Conservation (phyloP, 768 basidiomycete genomes). For the Cystofilobasidium macerans region DNA sequence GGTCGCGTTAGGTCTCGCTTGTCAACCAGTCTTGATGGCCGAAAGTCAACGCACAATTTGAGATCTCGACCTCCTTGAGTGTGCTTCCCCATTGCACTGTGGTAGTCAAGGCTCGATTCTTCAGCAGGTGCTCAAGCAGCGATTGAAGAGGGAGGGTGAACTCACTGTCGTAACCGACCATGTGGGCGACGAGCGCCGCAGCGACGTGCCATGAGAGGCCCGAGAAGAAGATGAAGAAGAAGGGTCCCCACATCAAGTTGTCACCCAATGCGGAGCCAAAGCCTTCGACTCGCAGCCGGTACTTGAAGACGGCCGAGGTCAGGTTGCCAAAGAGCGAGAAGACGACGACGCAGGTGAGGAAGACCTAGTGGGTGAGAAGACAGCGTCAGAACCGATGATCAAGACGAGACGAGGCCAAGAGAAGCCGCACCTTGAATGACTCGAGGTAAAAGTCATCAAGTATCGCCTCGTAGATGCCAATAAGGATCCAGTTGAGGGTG, state of each 20-base stretch:
- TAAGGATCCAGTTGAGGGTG: constrained; percentile 7
- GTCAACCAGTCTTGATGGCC: too few relatives aligned
- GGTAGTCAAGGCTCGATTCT: too few relatives aligned
- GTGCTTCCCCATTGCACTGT: constrained; percentile 12
- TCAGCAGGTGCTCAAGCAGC: too few relatives aligned
- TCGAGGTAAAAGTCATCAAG: constrained; percentile 2
- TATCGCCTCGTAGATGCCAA: background rate
- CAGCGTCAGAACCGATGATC: background rate
- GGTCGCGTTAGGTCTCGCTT: too few relatives aligned
- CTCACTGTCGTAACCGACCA: too few relatives aligned
- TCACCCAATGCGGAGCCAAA: constrained; percentile 32
- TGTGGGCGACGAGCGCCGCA: too few relatives aligned
- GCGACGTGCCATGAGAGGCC: background rate
- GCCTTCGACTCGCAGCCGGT: constrained; percentile 33
- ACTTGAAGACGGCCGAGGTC: constrained; percentile 31
- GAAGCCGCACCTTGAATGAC: background rate
- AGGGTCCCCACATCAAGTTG: constrained; percentile 33
- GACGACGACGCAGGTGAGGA: constrained; percentile 15
- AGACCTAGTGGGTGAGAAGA: background rate
- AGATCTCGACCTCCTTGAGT: constrained; percentile 10
- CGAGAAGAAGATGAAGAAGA: constrained; percentile 1
- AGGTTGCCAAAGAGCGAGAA: constrained; percentile 4
- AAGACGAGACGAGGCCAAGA: background rate
- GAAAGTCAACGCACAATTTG: background rate
- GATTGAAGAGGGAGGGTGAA: too few relatives aligned